Base-by-base conservation (phyloP, 169 alveolate species). In the Toxoplasma gondii region DNA sequence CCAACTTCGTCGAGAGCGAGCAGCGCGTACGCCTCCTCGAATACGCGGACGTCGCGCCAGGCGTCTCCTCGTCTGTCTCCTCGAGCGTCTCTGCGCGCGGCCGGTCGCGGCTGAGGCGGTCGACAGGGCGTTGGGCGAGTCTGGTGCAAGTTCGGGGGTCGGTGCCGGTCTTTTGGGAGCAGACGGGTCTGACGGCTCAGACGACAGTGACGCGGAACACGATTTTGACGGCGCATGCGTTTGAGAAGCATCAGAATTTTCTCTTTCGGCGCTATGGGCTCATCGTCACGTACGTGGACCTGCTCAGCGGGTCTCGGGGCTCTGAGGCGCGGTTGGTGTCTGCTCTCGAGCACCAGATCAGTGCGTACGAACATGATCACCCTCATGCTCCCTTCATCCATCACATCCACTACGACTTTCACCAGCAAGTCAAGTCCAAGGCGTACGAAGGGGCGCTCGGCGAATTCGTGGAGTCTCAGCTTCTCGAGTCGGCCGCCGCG, bases 161-260 rank as follows among this genome's bases (percentile, higher is more conserved):
- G 45, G 98, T 99, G 38, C 99, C 99, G 24, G 95, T 98, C 45
- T 98, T 98, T 94, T 99, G 99, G 99, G 98, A 98, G 80, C 99
- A 99, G 96, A 96, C 97, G 80, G 98, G 99, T 36, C 92, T 97
- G 34, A 88, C 96, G 45, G 97, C 98, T 29, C 95, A 94, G 81
- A 95, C 97, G 43, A 93, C 96, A 4, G 69, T 97, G 31, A 96
- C 96, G 38, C 91, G 97, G 54, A 90, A 94, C 36, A 91, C 95
- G 38, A 92, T 95, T 17, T 88, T 95, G 49, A 96, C 97, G 29
- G 90, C 96, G 44, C 69, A 49, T 45, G 97, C 98, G 7, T 96
- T 96, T 90, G 95, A 92, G 39, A 94, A 93, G 45, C 99, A 98
- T 86, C 92, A 97, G 87, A 92, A 92, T 69, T 93, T 93, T 81